Evolutionary conservation across 176 grass and related monocot species (phyloP).

Genomic region (Phoenix dactylifera): DNA sequence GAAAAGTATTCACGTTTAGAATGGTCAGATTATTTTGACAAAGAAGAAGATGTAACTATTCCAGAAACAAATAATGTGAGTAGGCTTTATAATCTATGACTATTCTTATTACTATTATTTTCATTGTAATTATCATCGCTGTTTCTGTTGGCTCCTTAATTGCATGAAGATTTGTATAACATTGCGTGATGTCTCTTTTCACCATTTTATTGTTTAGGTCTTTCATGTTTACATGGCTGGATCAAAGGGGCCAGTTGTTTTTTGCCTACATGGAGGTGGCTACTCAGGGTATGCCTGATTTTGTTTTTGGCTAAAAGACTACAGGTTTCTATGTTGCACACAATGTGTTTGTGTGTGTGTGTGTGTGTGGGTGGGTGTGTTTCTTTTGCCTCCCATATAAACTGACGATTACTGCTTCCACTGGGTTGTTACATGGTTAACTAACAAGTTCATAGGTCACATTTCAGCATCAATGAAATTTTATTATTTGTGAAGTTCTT

Average conservation of each 20-base stretch:
- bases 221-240: conserved; percentile 76
- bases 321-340: not conserved
- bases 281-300: conserved; percentile 68
- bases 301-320: conserved; percentile 1
- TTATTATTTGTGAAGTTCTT: too few relatives aligned
- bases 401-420: too few relatives aligned
- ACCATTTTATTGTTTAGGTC: conserved; percentile 28
- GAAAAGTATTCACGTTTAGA: conserved; percentile 74
- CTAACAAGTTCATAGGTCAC: too few relatives aligned
- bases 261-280: conserved; percentile 93
- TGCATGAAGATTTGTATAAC: not conserved
- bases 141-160: not conserved
- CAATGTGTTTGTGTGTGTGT: too few relatives aligned
- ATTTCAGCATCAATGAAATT: too few relatives aligned
- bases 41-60: conserved; percentile 65
- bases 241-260: conserved; percentile 83
- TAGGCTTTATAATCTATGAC: not conserved
- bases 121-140: conserved; percentile 15
- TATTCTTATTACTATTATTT: not conserved
- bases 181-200: not conserved
- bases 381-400: too few relatives aligned
- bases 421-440: too few relatives aligned
- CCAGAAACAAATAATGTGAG: conserved; percentile 65
- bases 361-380: too few relatives aligned
- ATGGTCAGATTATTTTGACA: conserved; percentile 84